These are phyloP conservation scores for Dianthus caryophyllus DNA, from an alignment of 148 eudicot genomes.

Conservation along the genomic window DNA sequence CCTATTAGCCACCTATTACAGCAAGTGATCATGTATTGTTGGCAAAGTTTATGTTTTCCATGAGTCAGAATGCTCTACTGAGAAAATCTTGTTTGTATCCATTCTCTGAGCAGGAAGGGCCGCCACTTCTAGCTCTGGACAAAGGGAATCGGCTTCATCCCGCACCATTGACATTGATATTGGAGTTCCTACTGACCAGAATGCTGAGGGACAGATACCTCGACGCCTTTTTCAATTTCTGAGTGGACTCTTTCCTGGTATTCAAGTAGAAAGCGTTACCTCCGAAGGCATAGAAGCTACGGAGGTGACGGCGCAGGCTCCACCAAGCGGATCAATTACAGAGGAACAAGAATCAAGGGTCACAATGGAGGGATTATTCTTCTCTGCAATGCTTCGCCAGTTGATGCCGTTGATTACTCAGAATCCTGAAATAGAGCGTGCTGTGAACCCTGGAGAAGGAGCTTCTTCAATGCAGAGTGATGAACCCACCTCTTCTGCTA, in stretches of 20 bases:
- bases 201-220: constrained; percentile 29
- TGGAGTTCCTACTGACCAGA: constrained; percentile 28
- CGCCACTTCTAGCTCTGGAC: constrained; percentile 10
- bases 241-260: constrained; percentile 38
- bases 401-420: constrained; percentile 39
- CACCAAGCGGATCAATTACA: constrained; percentile 20
- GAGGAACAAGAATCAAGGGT: constrained; percentile 29
- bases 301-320: constrained; percentile 25
- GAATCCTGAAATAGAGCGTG: constrained; percentile 15
- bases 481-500: constrained; percentile 25
- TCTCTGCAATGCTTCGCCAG: constrained; percentile 39
- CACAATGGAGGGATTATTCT: constrained; percentile 36
- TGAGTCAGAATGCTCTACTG: not conserved
- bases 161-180: constrained; percentile 42
- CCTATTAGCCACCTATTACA: not conserved
- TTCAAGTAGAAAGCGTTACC: constrained; percentile 34
- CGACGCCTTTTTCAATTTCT: constrained; percentile 28
- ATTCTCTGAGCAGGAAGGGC: constrained; percentile 26
- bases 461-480: constrained; percentile 22
- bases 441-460: constrained; percentile 12
- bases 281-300: constrained; percentile 20
- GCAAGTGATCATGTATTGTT: not conserved
- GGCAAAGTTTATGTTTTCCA: not conserved
- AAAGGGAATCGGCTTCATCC: constrained; percentile 23
- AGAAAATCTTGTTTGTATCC: not conserved